A percentile compares a stretch with the other conserved stretches of the same genome.
These are phyloP conservation scores for Zygosaccharomyces kombuchaensis DNA, from an alignment of 805 yeast species.

Conservation along the genomic window DNA sequence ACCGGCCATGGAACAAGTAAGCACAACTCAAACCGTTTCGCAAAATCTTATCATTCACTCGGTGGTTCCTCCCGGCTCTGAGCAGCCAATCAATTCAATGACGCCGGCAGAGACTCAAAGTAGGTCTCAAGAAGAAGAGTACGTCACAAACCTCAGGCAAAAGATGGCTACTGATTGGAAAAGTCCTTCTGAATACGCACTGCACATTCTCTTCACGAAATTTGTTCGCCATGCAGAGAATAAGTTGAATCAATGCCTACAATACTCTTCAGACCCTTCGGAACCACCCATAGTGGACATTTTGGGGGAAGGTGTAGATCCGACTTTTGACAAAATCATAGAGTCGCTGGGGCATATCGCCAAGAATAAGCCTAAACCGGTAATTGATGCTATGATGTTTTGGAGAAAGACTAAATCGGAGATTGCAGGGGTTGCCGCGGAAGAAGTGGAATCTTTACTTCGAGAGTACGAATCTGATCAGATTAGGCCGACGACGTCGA, in stretches of 20 bases:
- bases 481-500: constrained; percentile 2
- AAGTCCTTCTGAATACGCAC: constrained; percentile 82
- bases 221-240: constrained; percentile 92
- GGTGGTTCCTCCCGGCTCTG: constrained; percentile 1
- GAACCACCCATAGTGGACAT: constrained; percentile 80
- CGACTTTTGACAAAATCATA: constrained; percentile 79
- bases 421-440: constrained; percentile 61
- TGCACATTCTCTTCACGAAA: constrained; percentile 91
- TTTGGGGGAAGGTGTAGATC: constrained; percentile 81
- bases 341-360: constrained; percentile 89
- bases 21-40: neutral
- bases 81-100: constrained; percentile 1
- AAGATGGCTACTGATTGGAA: constrained; percentile 52
- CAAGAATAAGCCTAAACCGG: constrained; percentile 85
- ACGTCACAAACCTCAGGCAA: constrained; percentile 33
- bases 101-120: constrained; percentile 15
- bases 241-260: constrained; percentile 68
- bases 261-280: constrained; percentile 47
- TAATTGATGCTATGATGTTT: constrained; percentile 95
- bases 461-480: constrained; percentile 34
- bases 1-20: neutral
- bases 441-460: constrained; percentile 44
- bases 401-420: constrained; percentile 96
- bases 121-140: constrained; percentile 24
- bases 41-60: neutral